These are phyloP conservation scores for Scenedesmus sp. DNA, from an alignment of 163 green algal species.

Conservation along the genomic window DNA sequence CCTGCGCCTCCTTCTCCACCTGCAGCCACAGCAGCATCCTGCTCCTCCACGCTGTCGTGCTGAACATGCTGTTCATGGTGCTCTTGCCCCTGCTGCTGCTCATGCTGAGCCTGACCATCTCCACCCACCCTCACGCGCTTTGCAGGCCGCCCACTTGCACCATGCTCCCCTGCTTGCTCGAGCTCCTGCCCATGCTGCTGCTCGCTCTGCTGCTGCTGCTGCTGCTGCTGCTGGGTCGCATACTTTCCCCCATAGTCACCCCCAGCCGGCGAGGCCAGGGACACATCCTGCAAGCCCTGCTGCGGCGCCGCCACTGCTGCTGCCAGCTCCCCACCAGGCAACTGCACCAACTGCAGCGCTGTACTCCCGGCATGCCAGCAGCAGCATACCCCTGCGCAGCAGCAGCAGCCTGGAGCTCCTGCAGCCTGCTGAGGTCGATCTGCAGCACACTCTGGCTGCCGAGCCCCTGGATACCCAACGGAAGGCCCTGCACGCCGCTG, in stretches of 20 bases:
- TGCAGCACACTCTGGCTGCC: slow-evolving; percentile 33
- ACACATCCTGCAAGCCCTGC: background rate
- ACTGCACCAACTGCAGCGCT: slow-evolving; percentile 48
- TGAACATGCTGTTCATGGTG: background rate
- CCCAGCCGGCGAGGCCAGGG: background rate
- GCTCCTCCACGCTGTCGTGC: background rate
- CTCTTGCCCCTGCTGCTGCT: background rate
- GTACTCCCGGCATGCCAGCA: background rate
- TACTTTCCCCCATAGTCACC: background rate
- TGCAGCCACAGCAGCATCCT: background rate
- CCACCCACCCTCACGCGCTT: background rate
- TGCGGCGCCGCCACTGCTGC: background rate
- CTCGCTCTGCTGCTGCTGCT: background rate
- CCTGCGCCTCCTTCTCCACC: background rate
- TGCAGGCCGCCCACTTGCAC: background rate
- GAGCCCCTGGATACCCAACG: background rate
- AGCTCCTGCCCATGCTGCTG: background rate
- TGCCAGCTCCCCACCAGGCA: slow-evolving; percentile 20
- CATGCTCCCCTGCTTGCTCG: background rate
- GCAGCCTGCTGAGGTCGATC: slow-evolving; percentile 29
- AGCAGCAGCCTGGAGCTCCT: background rate
- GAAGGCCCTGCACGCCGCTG: background rate
- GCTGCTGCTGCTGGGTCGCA: background rate
- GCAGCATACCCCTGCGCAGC: slow-evolving; percentile 22
- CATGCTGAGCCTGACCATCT: background rate